Evolutionary conservation across 2,329 filamentous ascomycete genomes (phyloP).

Genomic region (Talaromyces islandicus): DNA sequence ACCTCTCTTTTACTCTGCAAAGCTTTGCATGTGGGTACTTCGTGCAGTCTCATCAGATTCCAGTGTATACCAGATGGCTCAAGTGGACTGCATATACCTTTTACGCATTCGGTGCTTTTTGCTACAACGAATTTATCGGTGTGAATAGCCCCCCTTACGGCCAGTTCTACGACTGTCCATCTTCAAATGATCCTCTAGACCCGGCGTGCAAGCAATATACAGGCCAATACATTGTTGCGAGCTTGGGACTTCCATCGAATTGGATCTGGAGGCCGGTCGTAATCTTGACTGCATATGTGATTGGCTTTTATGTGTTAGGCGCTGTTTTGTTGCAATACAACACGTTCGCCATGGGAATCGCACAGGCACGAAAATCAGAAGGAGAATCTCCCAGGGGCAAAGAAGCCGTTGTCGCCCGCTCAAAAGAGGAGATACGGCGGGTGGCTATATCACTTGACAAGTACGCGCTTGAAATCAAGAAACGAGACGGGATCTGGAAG

Average conservation of each 20-base stretch:
- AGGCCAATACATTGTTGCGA: conserved; percentile 62
- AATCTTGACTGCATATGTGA: conserved; percentile 54
- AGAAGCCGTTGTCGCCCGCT: conserved; percentile 57
- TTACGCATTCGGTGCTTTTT: conserved; percentile 66
- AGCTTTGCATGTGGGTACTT: conserved; percentile 72
- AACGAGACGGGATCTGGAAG: conserved; percentile 49
- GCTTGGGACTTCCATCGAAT: conserved; percentile 59
- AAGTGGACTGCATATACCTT: conserved; percentile 45
- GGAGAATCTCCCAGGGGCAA: conserved; percentile 63
- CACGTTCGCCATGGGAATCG: conserved; percentile 64
- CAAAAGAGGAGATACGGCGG: conserved; percentile 50
- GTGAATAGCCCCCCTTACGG: conserved; percentile 37
- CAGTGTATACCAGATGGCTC: conserved; percentile 71
- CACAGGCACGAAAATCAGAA: conserved; percentile 53
- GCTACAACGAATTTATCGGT: conserved; percentile 62
- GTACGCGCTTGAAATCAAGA: conserved; percentile 61
- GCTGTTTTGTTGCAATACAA: conserved; percentile 58
- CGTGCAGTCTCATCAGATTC: conserved; percentile 66
- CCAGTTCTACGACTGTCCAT: conserved; percentile 68
- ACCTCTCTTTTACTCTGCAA: conserved; percentile 67
- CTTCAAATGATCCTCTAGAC: conserved; percentile 54
- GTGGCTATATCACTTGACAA: conserved; percentile 61
- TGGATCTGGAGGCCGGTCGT: conserved; percentile 66
- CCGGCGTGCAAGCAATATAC: conserved; percentile 64
- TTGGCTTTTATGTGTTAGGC: conserved; percentile 58